phyloP scores from a whole-genome alignment of 192 early-diverging fungal genomes.

The Podila verticillata region DNA sequence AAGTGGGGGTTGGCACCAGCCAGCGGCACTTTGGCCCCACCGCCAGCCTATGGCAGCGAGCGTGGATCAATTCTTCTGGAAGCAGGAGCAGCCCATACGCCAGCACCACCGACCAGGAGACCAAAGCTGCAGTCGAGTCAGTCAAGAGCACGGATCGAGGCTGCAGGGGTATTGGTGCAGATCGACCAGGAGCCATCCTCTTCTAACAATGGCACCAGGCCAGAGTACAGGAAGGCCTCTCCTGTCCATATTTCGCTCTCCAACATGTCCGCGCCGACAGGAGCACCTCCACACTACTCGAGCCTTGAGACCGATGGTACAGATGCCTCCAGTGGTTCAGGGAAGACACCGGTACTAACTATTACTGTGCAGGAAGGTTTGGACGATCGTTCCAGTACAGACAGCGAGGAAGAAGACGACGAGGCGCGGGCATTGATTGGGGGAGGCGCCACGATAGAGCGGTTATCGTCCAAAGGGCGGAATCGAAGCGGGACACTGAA shows the following conservation, averaged over 20 bases:
- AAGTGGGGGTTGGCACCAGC: slow-evolving; percentile 83
- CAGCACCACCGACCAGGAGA: slow-evolving; percentile 13
- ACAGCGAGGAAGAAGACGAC: not conserved
- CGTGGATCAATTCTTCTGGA: slow-evolving; percentile 73
- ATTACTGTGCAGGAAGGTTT: not conserved
- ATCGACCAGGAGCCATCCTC: slow-evolving; percentile 23
- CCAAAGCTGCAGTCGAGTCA: slow-evolving; percentile 38
- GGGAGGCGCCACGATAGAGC: not conserved
- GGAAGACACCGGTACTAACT: not conserved
- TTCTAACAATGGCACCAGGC: not conserved
- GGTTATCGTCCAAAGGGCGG: not conserved
- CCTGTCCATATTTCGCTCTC: slow-evolving; percentile 14
- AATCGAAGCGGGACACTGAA: not conserved
- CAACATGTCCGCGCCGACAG: slow-evolving; percentile 27
- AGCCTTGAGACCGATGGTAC: not conserved
- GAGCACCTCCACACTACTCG: slow-evolving; percentile 31
- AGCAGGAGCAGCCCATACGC: slow-evolving; percentile 12
- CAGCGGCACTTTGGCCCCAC: slow-evolving; percentile 75
- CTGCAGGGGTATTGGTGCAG: slow-evolving; percentile 34
- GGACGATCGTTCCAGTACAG: not conserved
- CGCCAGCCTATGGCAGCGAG: slow-evolving; percentile 82
- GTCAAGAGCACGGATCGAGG: slow-evolving; percentile 29
- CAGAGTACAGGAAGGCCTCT: not conserved
- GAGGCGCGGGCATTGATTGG: slow-evolving; percentile 4
- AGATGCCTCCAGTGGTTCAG: not conserved